phyloP scores from a whole-genome alignment of 768 basidiomycete species.

The Lyophyllum semitale region DNA sequence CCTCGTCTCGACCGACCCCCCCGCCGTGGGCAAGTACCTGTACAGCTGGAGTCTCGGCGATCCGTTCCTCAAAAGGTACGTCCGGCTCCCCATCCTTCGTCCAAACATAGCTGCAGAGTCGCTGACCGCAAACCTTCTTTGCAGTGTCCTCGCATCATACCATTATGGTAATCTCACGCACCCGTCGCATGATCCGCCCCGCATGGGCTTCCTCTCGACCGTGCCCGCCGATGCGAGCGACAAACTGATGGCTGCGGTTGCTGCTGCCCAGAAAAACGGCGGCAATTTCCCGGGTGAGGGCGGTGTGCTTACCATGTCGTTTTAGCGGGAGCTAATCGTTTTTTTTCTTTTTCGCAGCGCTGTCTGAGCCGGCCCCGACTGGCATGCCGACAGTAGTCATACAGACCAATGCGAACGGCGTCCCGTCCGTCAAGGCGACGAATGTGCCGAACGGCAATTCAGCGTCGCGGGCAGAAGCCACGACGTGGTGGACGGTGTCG shows the following conservation, averaged over 20 bases:
- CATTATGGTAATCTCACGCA: slow-evolving; percentile 73
- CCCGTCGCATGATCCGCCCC: slow-evolving; percentile 68
- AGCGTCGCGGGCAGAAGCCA: background rate
- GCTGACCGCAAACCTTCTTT: background rate
- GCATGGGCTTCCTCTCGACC: slow-evolving; percentile 72
- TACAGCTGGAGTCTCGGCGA: slow-evolving; percentile 80
- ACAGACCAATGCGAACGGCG: slow-evolving; percentile 23
- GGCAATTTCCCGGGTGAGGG: slow-evolving; percentile 37
- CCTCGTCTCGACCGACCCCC: slow-evolving; percentile 65
- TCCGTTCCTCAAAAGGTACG: slow-evolving; percentile 76
- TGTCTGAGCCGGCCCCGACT: slow-evolving; percentile 40
- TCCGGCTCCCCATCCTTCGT: slow-evolving; percentile 8
- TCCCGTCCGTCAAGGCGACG: slow-evolving; percentile 21
- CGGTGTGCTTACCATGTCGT: background rate
- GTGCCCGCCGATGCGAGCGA: slow-evolving; percentile 57
- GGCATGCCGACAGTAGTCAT: slow-evolving; percentile 26
- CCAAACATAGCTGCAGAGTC: background rate
- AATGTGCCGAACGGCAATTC: background rate
- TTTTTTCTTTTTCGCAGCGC: slow-evolving; percentile 1
- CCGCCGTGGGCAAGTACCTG: slow-evolving; percentile 54
- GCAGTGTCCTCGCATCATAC: slow-evolving; percentile 65
- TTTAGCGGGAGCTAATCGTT: background rate
- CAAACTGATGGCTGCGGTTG: slow-evolving; percentile 28
- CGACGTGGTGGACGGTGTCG: background rate
- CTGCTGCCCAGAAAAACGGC: slow-evolving; percentile 27